Percentiles rank a stretch among this genome's conserved stretches.
Conservation (phyloP, 177 flowering plant genomes). For the Vitis hybrid region DNA sequence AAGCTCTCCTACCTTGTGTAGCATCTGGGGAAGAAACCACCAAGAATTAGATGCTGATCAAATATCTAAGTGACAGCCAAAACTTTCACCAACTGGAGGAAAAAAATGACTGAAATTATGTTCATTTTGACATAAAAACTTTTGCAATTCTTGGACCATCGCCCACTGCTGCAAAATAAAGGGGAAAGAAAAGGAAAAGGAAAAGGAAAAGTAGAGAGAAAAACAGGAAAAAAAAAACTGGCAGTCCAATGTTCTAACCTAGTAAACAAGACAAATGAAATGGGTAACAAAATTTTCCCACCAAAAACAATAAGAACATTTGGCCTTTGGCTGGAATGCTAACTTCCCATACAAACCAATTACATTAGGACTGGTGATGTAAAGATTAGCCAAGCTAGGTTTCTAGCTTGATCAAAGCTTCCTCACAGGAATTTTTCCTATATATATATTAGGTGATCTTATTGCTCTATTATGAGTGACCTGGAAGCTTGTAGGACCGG, state of each 20-base stretch:
- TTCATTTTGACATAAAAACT: not conserved
- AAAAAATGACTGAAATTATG: not conserved
- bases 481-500: no score
- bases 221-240: not conserved
- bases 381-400: no score
- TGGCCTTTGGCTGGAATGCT: not conserved
- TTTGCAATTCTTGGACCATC: not conserved
- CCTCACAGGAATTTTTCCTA: no score
- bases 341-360: no score
- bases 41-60: conserved; percentile 3
- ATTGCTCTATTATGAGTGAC: no score
- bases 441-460: no score
- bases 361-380: no score
- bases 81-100: no score
- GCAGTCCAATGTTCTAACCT: not conserved
- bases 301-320: not conserved
- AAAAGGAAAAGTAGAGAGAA: not conserved
- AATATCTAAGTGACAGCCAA: not conserved
- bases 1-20: conserved; percentile 55
- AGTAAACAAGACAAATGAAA: not conserved
- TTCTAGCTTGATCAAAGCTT: no score
- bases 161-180: not conserved
- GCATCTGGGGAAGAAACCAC: conserved; percentile 34
- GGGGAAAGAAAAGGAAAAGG: not conserved
- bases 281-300: not conserved